Evolutionary conservation across 73 alveolate species (phyloP).

Genomic region (Uronychia binucleata): DNA sequence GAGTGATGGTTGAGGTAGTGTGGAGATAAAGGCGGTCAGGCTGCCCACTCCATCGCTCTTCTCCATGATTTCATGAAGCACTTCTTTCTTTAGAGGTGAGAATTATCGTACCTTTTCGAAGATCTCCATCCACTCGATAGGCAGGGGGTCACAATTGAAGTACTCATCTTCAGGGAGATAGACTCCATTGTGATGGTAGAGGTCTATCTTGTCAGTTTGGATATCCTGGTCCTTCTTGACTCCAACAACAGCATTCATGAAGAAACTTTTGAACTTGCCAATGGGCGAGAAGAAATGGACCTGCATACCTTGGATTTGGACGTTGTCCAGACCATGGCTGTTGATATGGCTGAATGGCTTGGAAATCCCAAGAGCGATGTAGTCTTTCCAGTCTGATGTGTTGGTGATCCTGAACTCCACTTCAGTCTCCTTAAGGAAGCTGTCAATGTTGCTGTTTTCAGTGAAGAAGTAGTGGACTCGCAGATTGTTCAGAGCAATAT

Average conservation of each 20-base stretch:
- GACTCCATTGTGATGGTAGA: slow-evolving; percentile 60
- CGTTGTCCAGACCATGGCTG: neutral
- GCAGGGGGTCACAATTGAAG: slow-evolving; percentile 81
- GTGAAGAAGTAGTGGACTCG: slow-evolving; percentile 82
- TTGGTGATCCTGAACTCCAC: slow-evolving; percentile 74
- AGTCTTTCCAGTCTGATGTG: slow-evolving; percentile 77
- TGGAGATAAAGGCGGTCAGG: neutral
- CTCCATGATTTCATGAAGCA: neutral
- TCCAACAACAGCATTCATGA: slow-evolving; percentile 22
- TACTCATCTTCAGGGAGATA: slow-evolving; percentile 84
- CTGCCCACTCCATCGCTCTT: neutral
- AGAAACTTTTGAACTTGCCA: slow-evolving; percentile 2
- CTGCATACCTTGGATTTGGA: slow-evolving; percentile 21
- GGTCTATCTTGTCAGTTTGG: slow-evolving; percentile 70
- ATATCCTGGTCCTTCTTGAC: slow-evolving; percentile 51
- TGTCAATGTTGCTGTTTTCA: slow-evolving; percentile 50
- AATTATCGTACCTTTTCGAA: no score
- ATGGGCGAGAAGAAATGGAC: slow-evolving; percentile 29
- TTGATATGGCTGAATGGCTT: slow-evolving; percentile 40
- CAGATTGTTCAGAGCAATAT: slow-evolving; percentile 28
- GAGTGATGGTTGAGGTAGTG: no score
- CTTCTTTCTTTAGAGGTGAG: no score
- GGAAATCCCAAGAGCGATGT: slow-evolving; percentile 33
- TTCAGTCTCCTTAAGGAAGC: slow-evolving; percentile 67
- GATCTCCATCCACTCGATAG: slow-evolving; percentile 88